Evolutionary conservation across 371 early-diverging fungal species (phyloP), one percentile per base, ranked within the genome.

Genomic region (Circinella minor): DNA sequence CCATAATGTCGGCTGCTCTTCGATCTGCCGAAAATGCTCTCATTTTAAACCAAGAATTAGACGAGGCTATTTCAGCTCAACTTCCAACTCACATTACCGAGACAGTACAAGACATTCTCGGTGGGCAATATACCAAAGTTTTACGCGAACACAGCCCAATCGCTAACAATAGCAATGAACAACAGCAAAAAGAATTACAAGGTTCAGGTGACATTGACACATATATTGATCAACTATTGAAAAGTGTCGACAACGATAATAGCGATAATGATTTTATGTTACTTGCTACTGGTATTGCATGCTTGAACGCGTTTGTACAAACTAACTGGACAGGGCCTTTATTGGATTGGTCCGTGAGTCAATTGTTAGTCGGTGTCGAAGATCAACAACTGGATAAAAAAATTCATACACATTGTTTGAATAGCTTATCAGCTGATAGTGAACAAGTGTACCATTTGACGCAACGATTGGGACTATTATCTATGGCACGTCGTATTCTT

Each of bases 361-460:
- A 78, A 36, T 51, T 82, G 15, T 65, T 78, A n/a, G 60, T 48
- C 18, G 66, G 60, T 8, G 64, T 69, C 14, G 68, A 74, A 5
- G 73, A 74, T 34, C 55, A 37, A 10, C 70, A 72, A 4, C 74
- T 71, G n/a, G 67, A 79, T 47, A 48, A 74, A 10, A 62, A 68
- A 15, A 71, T 78, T n/a, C 86, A 83, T 36, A 18, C 48, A n/a
- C 61, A 70, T 15, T 80, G 80, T 60, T 67, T 86, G 49, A 68
- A 78, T 4, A 63, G 74, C 0, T 85, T 97, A 39, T 83, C 90
- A 34, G 89, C 80, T 4, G 96, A 96, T 71, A 91, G 94, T 65
- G 98, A 97, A 76, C 91, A 91, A 62, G 91, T 89, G 7, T 98
- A 97, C 77, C 89, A 89, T 61, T 80, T 96, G 48, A 85, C 94